A percentile compares a stretch with the other conserved stretches of the same genome.
phyloP scores from a whole-genome alignment of 148 eudicot genomes.

The Beta vulgaris region DNA sequence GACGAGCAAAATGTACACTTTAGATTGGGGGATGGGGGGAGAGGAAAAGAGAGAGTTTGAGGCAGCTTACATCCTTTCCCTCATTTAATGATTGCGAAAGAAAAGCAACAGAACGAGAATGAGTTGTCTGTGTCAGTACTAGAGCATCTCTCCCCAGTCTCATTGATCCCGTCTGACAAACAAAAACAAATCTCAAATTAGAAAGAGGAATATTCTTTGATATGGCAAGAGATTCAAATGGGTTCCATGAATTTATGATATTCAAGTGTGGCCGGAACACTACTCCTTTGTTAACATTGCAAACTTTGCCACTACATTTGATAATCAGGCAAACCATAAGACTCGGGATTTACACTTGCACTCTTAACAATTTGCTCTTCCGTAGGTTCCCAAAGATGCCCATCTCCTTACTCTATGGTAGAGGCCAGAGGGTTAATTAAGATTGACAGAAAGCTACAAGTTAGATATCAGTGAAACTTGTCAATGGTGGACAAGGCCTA shows the following conservation, averaged over 20 bases:
- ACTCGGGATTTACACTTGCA: background rate
- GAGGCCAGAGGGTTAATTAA: background rate
- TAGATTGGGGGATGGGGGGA: background rate
- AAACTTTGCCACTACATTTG: background rate
- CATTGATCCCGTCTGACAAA: slow-evolving; percentile 75
- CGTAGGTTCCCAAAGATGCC: too few relatives aligned
- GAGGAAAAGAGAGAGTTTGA: background rate
- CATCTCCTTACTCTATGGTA: background rate
- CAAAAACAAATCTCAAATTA: background rate
- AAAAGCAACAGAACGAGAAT: slow-evolving; percentile 76
- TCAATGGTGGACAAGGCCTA: background rate
- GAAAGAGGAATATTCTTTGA: background rate
- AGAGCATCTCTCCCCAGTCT: slow-evolving; percentile 78
- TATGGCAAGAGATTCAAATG: slow-evolving; percentile 3
- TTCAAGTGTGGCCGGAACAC: background rate
- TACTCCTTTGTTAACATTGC: background rate
- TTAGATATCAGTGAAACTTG: background rate
- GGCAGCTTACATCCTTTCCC: slow-evolving; percentile 58
- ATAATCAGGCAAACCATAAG: too few relatives aligned
- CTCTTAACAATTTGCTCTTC: background rate
- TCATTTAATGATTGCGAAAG: slow-evolving; percentile 76
- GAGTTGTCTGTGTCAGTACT: slow-evolving; percentile 66
- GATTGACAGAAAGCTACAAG: background rate
- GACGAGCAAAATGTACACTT: background rate
- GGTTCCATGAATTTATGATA: background rate